Evolutionary conservation across 257 asterid genomes (phyloP), one percentile per base, ranked within the genome.

Genomic region (Lycium barbarum): DNA sequence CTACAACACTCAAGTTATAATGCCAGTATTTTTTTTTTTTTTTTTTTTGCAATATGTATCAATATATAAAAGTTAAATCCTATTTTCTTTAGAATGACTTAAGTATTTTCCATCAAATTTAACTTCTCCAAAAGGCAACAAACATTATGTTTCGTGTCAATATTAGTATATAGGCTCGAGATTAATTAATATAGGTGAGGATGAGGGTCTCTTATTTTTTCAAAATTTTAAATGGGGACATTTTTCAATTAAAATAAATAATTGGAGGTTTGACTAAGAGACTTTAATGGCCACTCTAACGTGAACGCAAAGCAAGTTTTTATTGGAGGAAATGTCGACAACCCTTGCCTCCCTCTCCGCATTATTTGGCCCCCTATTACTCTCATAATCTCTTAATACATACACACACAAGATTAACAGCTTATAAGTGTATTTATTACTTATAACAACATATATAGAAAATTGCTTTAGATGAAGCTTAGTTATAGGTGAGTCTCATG

Each of bases 271-370:
- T 88, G 90, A 88, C 88, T 88, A 22, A 33, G 80, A 62, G 18
- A 78, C 45, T 62, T 83, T 47, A 85, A 61, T 70, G 79, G 26
- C 81, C 73, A 68, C 12, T n/a, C 67, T 88, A 45, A 38, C 88
- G 85, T 88, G 84, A 88, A 82, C 89, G 88, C 66, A 84, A 84
- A 86, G 90, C 89, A 86, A 86, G 89, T 73, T 84, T 84, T 76
- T 83, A 67, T 82, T 84, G 89, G 90, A 86, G 86, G 59, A 88
- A 86, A 84, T 83, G 83, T 72, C 85, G 83, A 78, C 85, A 58
- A 82, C 43, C 84, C 74, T 86, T 88, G 82, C 82, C 86, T 84
- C 88, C 89, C 85, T 78, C 87, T 61, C 89, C 88, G 78, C 73
- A 76, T 35, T 85, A 86, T 66, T 86, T 86, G 89, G 87, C 73